Base-by-base conservation (phyloP, 2,329 filamentous ascomycete genomes). In the Penicillium sp. region DNA sequence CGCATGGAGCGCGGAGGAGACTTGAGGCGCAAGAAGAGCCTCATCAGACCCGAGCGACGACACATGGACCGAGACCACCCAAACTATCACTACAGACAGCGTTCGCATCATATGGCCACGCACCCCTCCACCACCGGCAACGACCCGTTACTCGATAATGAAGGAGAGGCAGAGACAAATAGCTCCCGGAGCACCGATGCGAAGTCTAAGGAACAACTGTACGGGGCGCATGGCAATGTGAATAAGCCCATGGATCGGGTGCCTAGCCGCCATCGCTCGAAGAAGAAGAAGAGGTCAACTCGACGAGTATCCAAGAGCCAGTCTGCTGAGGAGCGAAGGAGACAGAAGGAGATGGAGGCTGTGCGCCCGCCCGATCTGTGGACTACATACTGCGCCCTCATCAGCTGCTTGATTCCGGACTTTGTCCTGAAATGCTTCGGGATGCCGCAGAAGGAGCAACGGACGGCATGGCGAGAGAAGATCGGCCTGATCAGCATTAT, bases 401-500 rank as follows among this genome's bases (percentile, higher is more conserved):
- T 99, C 60, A 99, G 94, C 0, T 97, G 97, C 67, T 97, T 94
- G 92, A 89, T 85, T 51, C 94, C 94, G 0, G 87, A 91, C 68
- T 89, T 93, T 55, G 75, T 97, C 23, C 78, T 99, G 48, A 84
- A 82, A 60, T 96, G 90, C 73, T 94, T 91, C 66, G 91, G 92
- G 32, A 95, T 89, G 80, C 85, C 86, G 7, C 82, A 89, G 39
- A 94, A 89, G 72, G 91, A 88, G 13, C 91, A 97, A 72, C 88
- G 91, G 68, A 84, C 91, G 65, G 94, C 94, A 2, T 99, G 94
- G 94, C 85, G 94, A 60, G 94, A 99, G 71, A 99, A 99, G 81
- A 95, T 99, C 80, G 94, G 94, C 2, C 77, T 99, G 52, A 90
- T 97, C 75, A 96, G 92, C 75, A 86, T 99, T 68, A 99, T 99